Percentiles rank a stretch among this genome's conserved stretches.
phyloP scores from a whole-genome alignment of 1,139 yeast species.

The Kodamaea derodonti region DNA sequence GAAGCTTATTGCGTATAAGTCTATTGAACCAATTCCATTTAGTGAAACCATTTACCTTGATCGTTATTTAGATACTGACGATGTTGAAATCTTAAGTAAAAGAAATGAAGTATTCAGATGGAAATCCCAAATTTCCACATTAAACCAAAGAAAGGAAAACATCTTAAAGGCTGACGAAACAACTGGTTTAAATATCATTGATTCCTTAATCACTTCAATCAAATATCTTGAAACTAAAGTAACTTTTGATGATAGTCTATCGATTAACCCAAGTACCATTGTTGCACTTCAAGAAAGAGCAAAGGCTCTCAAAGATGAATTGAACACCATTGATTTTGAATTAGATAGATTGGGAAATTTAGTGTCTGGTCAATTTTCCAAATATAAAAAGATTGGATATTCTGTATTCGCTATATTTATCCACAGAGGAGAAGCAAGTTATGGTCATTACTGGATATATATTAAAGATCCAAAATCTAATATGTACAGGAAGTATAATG shows the following conservation, averaged over 20 bases:
- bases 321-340: constrained; percentile 31
- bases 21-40: constrained; percentile 77
- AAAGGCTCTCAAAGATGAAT: constrained; percentile 33
- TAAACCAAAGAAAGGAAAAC: constrained; percentile 40
- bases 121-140: constrained; percentile 51
- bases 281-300: constrained; percentile 33
- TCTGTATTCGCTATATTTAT: constrained; percentile 87
- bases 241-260: constrained; percentile 19
- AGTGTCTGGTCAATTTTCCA: constrained; percentile 57
- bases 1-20: constrained; percentile 71
- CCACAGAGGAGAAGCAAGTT: constrained; percentile 93
- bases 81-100: constrained; percentile 48
- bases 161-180: constrained; percentile 43
- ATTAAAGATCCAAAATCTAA: constrained; percentile 69
- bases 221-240: constrained; percentile 38
- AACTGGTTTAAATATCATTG: constrained; percentile 48
- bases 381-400: constrained; percentile 65
- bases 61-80: constrained; percentile 75
- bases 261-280: constrained; percentile 33
- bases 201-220: constrained; percentile 47
- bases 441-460: constrained; percentile 96
- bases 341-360: constrained; percentile 41
- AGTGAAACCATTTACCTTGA: constrained; percentile 78
- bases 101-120: constrained; percentile 61
- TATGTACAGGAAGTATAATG: constrained; percentile 85